phyloP scores from a whole-genome alignment of 257 asterid species.

The Anisodus tanguticus region DNA sequence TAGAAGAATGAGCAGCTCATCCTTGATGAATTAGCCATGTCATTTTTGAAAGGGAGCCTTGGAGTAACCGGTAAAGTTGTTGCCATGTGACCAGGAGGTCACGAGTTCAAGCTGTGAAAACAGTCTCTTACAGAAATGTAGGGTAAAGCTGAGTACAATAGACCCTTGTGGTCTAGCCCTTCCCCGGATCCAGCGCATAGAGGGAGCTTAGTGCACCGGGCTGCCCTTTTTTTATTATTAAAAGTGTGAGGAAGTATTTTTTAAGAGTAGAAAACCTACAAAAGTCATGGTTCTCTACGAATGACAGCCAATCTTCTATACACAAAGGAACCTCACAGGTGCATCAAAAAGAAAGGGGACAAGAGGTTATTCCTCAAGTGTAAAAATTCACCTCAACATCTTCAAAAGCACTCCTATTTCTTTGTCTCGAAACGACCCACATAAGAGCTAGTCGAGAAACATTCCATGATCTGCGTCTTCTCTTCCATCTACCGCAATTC shows the following conservation, averaged over 20 bases:
- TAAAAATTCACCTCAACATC: not conserved
- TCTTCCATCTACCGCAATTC: not conserved
- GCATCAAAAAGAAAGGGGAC: not conserved
- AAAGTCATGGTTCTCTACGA: not conserved
- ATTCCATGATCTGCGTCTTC: not conserved
- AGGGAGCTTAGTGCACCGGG: no score
- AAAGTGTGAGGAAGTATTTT: not conserved
- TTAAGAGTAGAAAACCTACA: not conserved
- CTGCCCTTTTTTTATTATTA: not conserved
- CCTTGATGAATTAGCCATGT: not conserved
- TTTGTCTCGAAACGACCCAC: not conserved
- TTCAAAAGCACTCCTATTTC: not conserved
- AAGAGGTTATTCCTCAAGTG: not conserved
- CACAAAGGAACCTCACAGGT: conserved; percentile 4
- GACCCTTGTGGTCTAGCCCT: no score
- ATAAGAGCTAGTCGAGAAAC: conserved; percentile 9
- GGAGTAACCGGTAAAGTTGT: no score
- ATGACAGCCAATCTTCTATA: not conserved
- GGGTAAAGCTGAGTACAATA: no score
- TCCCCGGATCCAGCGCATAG: no score
- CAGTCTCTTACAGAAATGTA: no score
- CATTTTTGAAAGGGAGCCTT: not conserved
- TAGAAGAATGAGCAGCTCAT: conserved; percentile 18
- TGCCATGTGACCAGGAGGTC: no score
- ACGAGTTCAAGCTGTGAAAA: no score